Evolutionary conservation across 2,329 filamentous ascomycete species (phyloP), one percentile per base, ranked within the genome.

Genomic region (Sclerotinia spermophila): DNA sequence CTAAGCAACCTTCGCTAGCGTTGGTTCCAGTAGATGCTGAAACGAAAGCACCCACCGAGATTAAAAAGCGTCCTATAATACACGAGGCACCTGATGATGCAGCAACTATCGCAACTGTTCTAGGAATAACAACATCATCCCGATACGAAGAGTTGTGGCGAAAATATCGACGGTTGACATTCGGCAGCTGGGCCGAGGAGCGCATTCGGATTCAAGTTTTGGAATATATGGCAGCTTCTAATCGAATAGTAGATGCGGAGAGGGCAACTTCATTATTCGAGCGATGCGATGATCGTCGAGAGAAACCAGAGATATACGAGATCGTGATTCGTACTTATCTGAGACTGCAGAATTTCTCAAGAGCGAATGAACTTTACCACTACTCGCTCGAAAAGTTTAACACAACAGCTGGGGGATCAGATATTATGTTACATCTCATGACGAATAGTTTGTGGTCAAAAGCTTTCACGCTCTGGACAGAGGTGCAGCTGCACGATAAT

Each of bases 231-330:
- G 79, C 80, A 11, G 74, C 72, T n/a, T 84, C 84, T 17, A 71
- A 75, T 56, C 73, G 78, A 19, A 48, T 76, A 3, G 64, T 80
- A 35, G 81, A 86, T 75, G 78, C 81, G 21, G 79, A 80, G 70
- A 82, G 83, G 61, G 79, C 81, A 27, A 79, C 82, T 64, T 72
- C 79, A n/a, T 72, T 87, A 13, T 87, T 87, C 74, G 76, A 82
- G 40, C 51, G 51, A 15, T 53, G 77, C 19, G 66, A 66, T n/a
- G 38, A 60, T 42, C 68, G 79, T 13, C 69, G 80, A 51, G 82
- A 84, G 38, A 80, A 79, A 3, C 74, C 78, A 11, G 78, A 79
- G 6, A 82, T 84, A 67, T 88, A 86, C 75, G 76, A 80, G 67
- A 76, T 80, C 55, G 80, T 82, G 38, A 81, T 84, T 33, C 79